Conservation (phyloP, 345 rosid species). For the Aurinia saxatilis region DNA sequence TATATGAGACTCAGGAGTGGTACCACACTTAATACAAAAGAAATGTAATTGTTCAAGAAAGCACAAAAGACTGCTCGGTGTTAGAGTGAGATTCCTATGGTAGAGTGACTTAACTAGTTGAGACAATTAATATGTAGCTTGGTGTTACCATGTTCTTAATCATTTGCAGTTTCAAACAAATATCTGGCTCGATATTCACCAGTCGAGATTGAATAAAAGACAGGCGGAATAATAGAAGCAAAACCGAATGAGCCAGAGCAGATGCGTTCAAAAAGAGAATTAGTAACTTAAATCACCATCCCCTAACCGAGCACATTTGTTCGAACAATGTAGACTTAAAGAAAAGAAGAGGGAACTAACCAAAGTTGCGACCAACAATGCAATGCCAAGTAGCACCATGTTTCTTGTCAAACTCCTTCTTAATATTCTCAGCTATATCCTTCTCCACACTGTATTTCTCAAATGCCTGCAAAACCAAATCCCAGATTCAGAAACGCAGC, state of each 20-base stretch:
- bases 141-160: neutral
- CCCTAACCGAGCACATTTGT: neutral
- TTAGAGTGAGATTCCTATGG: too few species aligned
- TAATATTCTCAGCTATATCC: slow-evolving; percentile 93
- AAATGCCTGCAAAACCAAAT: slow-evolving; percentile 52
- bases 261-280: neutral
- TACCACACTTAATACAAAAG: neutral
- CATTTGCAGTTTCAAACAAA: neutral
- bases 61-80: too few species aligned
- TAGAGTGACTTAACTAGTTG: neutral
- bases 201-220: too few species aligned
- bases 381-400: slow-evolving; percentile 99
- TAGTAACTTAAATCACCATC: neutral
- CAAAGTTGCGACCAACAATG: slow-evolving; percentile 98
- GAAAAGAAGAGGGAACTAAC: slow-evolving; percentile 33
- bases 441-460: slow-evolving; percentile 81
- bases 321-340: neutral
- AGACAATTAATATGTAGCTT: neutral
- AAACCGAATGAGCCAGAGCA: neutral
- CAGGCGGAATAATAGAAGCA: neutral
- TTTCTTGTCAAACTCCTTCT: slow-evolving; percentile 91
- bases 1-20: neutral
- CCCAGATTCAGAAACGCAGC: neutral
- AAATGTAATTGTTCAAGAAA: neutral
- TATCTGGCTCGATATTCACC: too few species aligned